Evolutionary conservation across 306 rosid species (phyloP).

Genomic region (Fagus sylvatica): DNA sequence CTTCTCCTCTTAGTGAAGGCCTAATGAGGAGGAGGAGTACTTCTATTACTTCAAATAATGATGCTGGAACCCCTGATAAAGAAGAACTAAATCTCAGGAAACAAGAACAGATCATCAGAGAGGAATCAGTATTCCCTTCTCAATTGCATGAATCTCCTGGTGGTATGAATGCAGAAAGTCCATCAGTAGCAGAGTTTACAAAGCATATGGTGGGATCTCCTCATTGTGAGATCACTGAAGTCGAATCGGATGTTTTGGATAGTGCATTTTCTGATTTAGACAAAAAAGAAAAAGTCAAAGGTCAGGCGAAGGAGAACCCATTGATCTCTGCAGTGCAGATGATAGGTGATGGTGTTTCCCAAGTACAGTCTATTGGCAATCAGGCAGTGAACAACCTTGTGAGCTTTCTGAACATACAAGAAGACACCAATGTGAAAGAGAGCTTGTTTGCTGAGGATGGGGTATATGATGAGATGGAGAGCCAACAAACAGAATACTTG

Average conservation of each 20-base stretch:
- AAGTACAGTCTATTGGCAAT: conserved; percentile 94
- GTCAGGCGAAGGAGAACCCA: conserved; percentile 66
- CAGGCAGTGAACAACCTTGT: conserved; percentile 89
- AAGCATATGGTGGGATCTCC: conserved; percentile 48
- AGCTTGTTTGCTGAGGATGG: conserved; percentile 52
- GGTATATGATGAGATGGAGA: conserved; percentile 81
- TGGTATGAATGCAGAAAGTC: conserved; percentile 45
- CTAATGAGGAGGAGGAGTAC: conserved; percentile 65
- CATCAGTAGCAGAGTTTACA: conserved; percentile 45
- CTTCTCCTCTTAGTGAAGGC: conserved; percentile 66
- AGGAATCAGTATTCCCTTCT: conserved; percentile 49
- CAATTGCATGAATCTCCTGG: conserved; percentile 54
- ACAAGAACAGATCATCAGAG: conserved; percentile 43
- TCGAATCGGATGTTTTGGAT: conserved; percentile 46
- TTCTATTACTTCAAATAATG: conserved; percentile 52
- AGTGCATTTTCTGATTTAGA: conserved; percentile 43
- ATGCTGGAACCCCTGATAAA: conserved; percentile 47
- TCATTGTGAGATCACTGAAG: conserved; percentile 71
- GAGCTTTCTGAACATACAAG: conserved; percentile 75
- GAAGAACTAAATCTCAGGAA: conserved; percentile 46
- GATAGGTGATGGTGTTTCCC: conserved; percentile 93
- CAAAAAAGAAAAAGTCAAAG: conserved; percentile 48
- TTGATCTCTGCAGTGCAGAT: conserved; percentile 86
- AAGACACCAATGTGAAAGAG: conserved; percentile 58
- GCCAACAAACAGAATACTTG: conserved; percentile 48